Evolutionary conservation across 768 basidiomycete species (phyloP), one percentile per base, ranked within the genome.

Genomic region (Auricularia cornea): DNA sequence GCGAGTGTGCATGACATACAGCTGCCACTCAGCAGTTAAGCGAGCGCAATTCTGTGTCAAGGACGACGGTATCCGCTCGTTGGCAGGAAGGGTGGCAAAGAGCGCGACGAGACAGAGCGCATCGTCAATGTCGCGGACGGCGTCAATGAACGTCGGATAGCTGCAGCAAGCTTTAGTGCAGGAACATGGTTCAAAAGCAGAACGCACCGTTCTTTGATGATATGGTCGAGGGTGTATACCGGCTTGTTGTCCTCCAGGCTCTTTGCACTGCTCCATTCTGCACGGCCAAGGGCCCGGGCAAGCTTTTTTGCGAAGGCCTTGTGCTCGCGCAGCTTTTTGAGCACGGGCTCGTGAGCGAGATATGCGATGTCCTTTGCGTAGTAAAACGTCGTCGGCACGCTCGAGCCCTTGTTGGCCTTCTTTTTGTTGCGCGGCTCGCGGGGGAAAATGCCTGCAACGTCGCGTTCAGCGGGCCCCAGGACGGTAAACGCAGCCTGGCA

Each of bases 241-340:
- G 97, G 97, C 73, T 90, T 95, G 68, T 89, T 90, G 61, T 95
- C 91, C 73, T 98, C 93, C 57, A 99, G 72, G 67, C 88, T 94
- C 76, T 96, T 97, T 3, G 97, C 97, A 64, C 85, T 86, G 62
- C 86, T 89, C 94, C 94, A 99, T 81, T 99, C 95, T 44, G 90
- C 90, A 62, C 95, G 80, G 28, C 96, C 97, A 48, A 99, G 80
- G 11, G 97, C 96, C 63, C 92, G 83, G 56, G 92, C 88, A 54
- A 99, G 83, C 76, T 97, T 97, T 78, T 98, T 98, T 2, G 97
- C 95, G 69, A 98, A 98, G 1, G 94, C 88, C 74, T 99, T 99
- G 79, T 99, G 97, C 73, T 98, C 94, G 71, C 97, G 81, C 60
- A 99, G 81, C 74, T 93, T 97, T 73, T 85, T 87, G 29, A 99